Evolutionary conservation across 2,329 filamentous ascomycete species (phyloP), one percentile per base, ranked within the genome.

Genomic region (Aspergillus pseudoterreus): DNA sequence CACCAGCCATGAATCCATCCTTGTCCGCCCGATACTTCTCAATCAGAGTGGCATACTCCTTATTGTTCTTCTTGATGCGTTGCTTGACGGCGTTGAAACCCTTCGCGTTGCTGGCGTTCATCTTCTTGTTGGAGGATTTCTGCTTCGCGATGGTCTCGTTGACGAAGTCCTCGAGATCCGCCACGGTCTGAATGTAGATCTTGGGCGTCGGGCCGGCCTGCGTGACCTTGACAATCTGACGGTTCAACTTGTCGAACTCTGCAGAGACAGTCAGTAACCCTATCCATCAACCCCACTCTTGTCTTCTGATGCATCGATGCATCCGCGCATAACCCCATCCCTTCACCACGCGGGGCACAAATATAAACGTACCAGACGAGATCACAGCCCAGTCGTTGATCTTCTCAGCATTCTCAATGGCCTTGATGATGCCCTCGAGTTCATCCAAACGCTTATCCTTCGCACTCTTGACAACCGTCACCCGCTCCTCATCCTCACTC

Each of bases 51-150:
- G 90, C 84, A 76, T 92, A 92, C 59, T 97, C 92, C 77, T 95
- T 95, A 82, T 92, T 95, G 77, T 92, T 92, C 83, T 96, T 97
- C 84, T 92, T 92, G 79, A 99, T 90, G 77, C 92, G 92, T 75
- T 99, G 94, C 78, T 96, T 95, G 68, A 97, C 89, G 57, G 92
- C 90, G 73, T 97, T 99, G 67, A 99, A 83, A 66, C 92, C 91
- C 75, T 91, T 90, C 60, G 91, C 88, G 70, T 92, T 95, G 68
- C 87, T 94, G 56, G 92, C 91, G 77, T 96, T 99, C 92, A 97
- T 96, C 82, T 96, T 97, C 84, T 96, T 96, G 57, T 87, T 85
- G 2, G 89, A 88, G 62, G 95, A 88, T 80, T 99, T 99, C 71
- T 95, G 90, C 82, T 96, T 96, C 65, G 91, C 85, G 59, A 95